Evolutionary conservation across 1,284 basidiomycete species (phyloP).

Genomic region (Leccinum pachyderme): DNA sequence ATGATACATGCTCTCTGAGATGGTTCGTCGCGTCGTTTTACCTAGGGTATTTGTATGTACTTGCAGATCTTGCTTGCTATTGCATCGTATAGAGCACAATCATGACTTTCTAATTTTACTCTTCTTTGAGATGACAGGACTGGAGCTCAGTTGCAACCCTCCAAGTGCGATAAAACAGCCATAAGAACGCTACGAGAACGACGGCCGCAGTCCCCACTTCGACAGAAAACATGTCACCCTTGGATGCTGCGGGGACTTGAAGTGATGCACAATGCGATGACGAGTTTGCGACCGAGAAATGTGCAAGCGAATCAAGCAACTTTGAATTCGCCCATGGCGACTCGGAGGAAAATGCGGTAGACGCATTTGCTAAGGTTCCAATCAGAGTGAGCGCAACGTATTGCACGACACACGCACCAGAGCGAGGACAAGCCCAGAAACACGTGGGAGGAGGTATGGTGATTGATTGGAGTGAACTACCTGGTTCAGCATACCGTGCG

Average conservation of each 20-base stretch:
- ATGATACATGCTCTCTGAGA: conserved; percentile 5
- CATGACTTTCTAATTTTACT: conserved; percentile 14
- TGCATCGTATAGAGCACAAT: conserved; percentile 11
- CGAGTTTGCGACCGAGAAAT: conserved; percentile 18
- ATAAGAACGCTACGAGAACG: conserved; percentile 29
- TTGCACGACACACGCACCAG: conserved; percentile 17
- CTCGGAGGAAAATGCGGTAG: conserved; percentile 9
- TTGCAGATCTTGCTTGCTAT: conserved; percentile 26
- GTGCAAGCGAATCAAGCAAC: conserved; percentile 18
- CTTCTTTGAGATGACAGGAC: conserved; percentile 24
- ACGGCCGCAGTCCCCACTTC: conserved; percentile 26
- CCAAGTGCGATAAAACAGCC: conserved; percentile 23
- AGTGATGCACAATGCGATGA: conserved; percentile 10
- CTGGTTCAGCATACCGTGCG: conserved; percentile 30
- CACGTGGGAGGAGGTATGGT: conserved; percentile 22
- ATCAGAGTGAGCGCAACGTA: conserved; percentile 4
- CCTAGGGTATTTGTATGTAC: conserved; percentile 34
- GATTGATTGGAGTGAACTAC: conserved; percentile 12
- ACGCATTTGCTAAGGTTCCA: conserved; percentile 6
- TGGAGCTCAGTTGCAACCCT: conserved; percentile 17
- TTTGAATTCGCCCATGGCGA: conserved; percentile 20
- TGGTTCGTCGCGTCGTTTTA: conserved; percentile 7
- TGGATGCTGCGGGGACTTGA: conserved; percentile 27
- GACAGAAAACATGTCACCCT: conserved; percentile 22
- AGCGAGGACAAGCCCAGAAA: conserved; percentile 31